Percentiles rank a stretch among this genome's conserved stretches.
These are phyloP conservation scores for Beauveria brongniartii DNA, from an alignment of 2,329 filamentous ascomycete species.

Conservation along the genomic window DNA sequence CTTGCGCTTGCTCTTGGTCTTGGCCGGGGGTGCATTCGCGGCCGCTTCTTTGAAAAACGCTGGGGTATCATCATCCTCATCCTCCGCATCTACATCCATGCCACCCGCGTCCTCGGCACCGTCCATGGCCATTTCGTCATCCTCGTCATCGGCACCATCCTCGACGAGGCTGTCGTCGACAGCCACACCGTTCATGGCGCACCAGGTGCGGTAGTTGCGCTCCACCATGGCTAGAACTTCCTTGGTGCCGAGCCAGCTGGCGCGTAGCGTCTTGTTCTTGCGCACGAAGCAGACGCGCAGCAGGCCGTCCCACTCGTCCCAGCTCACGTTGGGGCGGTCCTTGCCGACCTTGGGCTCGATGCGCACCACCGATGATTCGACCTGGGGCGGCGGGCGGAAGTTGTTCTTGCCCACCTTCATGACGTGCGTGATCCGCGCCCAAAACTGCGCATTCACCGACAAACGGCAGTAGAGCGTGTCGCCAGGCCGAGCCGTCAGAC, in stretches of 20 bases:
- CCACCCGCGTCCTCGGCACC: constrained; percentile 39
- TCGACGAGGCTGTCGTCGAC: constrained; percentile 59
- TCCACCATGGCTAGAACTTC: constrained; percentile 78
- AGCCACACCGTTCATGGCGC: constrained; percentile 73
- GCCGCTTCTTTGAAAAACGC: constrained; percentile 69
- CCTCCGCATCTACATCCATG: constrained; percentile 47
- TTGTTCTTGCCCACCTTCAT: constrained; percentile 96
- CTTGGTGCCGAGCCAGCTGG: constrained; percentile 70
- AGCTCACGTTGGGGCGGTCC: constrained; percentile 75
- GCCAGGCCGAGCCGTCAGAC: constrained; percentile 78
- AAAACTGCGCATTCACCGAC: constrained; percentile 90
- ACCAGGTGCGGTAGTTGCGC: constrained; percentile 82
- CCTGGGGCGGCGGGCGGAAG: constrained; percentile 88
- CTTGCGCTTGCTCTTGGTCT: constrained; percentile 62
- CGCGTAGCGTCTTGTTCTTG: constrained; percentile 84
- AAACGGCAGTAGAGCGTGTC: constrained; percentile 88
- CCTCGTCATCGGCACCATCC: constrained; percentile 36
- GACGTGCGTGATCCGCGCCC: constrained; percentile 55
- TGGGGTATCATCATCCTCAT: constrained; percentile 70
- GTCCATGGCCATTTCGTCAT: constrained; percentile 32
- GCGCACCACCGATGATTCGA: constrained; percentile 84
- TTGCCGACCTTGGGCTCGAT: constrained; percentile 77
- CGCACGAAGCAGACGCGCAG: constrained; percentile 62
- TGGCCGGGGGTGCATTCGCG: constrained; percentile 31
- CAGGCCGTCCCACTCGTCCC: constrained; percentile 92